Conservation (phyloP, 768 basidiomycete genomes). For the Trametes coccinea region DNA sequence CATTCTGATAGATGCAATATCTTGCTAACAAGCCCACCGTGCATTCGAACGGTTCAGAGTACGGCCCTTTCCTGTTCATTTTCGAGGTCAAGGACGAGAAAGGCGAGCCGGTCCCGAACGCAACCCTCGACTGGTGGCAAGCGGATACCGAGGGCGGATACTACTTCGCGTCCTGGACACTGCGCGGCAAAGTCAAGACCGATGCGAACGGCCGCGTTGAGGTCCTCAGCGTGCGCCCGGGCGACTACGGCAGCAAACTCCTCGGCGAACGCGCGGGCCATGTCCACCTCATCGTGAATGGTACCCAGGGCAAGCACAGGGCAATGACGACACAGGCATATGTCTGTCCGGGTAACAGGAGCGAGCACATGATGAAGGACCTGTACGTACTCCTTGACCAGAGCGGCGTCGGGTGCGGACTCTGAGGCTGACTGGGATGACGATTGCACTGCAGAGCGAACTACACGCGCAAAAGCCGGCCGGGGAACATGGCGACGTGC, state of each 20-base stretch:
- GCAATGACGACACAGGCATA: conserved; percentile 30
- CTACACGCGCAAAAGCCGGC: conserved; percentile 13
- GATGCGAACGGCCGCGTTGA: conserved; percentile 26
- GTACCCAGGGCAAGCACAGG: conserved; percentile 9
- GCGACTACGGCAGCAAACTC: conserved; percentile 20
- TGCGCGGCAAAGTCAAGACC: conserved; percentile 28
- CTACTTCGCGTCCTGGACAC: conserved; percentile 21
- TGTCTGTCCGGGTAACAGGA: conserved; percentile 27
- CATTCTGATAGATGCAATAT: not conserved
- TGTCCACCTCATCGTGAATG: conserved; percentile 23
- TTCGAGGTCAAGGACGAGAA: conserved; percentile 23
- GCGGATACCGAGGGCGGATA: conserved; percentile 26
- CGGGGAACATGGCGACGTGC: conserved; percentile 21
- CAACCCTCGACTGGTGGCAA: conserved; percentile 30
- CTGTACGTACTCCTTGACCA: conserved; percentile 19
- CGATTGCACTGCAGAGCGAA: conserved; percentile 13
- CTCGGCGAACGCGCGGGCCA: conserved; percentile 22
- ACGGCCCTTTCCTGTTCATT: conserved; percentile 21
- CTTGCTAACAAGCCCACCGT: too few species aligned
- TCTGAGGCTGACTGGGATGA: not conserved
- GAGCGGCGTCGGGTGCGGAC: not conserved
- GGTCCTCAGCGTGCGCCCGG: conserved; percentile 27
- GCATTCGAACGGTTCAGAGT: conserved; percentile 11
- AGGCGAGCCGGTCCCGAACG: conserved; percentile 27
- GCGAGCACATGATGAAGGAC: conserved; percentile 18